Evolutionary conservation across 2,329 filamentous ascomycete genomes (phyloP).

Genomic region (Hymenoscyphus albidus): DNA sequence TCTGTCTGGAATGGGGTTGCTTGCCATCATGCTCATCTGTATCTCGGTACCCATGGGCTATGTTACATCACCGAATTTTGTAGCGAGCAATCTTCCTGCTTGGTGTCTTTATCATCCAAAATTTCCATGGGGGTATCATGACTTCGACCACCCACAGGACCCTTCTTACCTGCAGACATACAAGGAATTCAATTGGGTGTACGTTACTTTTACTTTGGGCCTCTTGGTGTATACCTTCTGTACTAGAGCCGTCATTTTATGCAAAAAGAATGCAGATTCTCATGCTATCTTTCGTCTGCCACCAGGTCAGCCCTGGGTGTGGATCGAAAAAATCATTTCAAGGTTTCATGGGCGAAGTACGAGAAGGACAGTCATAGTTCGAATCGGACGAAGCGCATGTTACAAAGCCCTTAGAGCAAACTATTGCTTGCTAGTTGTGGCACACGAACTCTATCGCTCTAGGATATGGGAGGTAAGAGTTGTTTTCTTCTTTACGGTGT

Average conservation of each 20-base stretch:
- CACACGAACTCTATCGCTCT: constrained; percentile 4
- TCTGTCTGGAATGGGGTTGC: constrained; percentile 4
- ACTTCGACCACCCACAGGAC: too few relatives aligned
- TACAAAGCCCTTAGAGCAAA: not conserved
- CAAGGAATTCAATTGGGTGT: not conserved
- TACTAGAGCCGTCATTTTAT: not conserved
- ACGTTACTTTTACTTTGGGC: not conserved
- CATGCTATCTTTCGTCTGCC: not conserved
- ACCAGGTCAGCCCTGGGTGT: not conserved
- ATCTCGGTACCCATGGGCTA: constrained; percentile 6
- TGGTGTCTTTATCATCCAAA: constrained; percentile 13
- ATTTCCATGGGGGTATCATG: too few relatives aligned
- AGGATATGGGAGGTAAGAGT: constrained; percentile 9
- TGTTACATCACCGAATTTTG: too few relatives aligned
- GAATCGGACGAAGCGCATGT: not conserved
- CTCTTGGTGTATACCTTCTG: not conserved
- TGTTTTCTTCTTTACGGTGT: not conserved
- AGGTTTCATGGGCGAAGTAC: not conserved
- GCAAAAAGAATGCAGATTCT: not conserved
- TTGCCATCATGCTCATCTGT: constrained; percentile 9
- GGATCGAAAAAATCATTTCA: not conserved
- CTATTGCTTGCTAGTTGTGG: not conserved
- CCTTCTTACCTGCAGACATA: too few relatives aligned
- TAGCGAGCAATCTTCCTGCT: constrained; percentile 4
- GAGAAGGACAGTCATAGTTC: not conserved